A percentile compares a stretch with the other conserved stretches of the same genome.
Conservation (phyloP, 495 filamentous ascomycete species). For the Hypoxylon perforatum region DNA sequence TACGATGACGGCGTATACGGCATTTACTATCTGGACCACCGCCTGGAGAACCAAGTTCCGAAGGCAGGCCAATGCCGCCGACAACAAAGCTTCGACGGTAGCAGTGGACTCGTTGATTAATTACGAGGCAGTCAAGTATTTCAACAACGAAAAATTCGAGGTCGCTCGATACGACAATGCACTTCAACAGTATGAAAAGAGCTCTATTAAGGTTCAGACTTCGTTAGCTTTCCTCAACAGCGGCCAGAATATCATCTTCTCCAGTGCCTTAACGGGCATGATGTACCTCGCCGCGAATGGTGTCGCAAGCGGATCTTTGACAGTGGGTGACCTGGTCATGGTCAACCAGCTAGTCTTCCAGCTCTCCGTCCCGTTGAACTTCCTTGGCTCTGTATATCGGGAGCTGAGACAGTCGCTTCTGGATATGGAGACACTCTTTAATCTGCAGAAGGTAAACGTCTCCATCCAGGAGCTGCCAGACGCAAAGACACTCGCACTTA, state of each 20-base stretch:
- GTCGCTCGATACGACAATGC: constrained; percentile 90
- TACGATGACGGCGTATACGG: constrained; percentile 94
- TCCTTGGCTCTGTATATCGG: constrained; percentile 93
- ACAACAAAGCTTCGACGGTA: constrained; percentile 94
- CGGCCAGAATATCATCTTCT: constrained; percentile 99
- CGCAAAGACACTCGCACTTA: constrained; percentile 76
- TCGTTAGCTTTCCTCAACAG: constrained; percentile 92
- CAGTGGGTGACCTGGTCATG: constrained; percentile 97
- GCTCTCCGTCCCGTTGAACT: constrained; percentile 94
- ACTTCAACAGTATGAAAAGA: constrained; percentile 86
- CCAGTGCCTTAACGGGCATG: constrained; percentile 93
- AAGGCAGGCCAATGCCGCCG: constrained; percentile 92
- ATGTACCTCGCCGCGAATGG: constrained; percentile 96
- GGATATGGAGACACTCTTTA: constrained; percentile 99
- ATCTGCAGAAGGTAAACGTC: constrained; percentile 97
- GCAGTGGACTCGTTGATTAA: constrained; percentile 97
- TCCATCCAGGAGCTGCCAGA: constrained; percentile 79
- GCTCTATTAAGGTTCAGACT: constrained; percentile 95
- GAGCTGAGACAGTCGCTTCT: constrained; percentile 93
- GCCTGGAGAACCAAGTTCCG: constrained; percentile 97
- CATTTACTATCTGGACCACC: constrained; percentile 94
- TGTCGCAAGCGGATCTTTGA: constrained; percentile 80
- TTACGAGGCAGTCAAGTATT: constrained; percentile 99
- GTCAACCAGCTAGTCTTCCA: constrained; percentile 99
- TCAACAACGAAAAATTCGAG: constrained; percentile 98